Evolutionary conservation across 805 yeast genomes (phyloP).

Genomic region (Ogataea paradorogensis): DNA sequence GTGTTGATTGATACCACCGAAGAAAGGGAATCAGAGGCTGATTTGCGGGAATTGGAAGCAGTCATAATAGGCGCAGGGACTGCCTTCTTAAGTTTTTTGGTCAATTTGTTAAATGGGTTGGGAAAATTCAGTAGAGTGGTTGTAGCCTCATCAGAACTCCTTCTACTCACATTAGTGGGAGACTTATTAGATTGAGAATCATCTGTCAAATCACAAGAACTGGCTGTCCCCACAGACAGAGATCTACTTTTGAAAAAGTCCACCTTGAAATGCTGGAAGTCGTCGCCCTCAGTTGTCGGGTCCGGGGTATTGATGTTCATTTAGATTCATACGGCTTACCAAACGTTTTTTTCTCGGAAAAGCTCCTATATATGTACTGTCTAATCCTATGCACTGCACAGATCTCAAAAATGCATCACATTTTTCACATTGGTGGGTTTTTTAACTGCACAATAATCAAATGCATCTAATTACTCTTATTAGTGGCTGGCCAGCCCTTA

Average conservation of each 20-base stretch:
- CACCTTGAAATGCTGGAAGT: slow-evolving; percentile 20
- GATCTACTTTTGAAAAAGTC: slow-evolving; percentile 20
- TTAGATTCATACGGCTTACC: slow-evolving; percentile 1
- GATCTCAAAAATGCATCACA: slow-evolving; percentile 3
- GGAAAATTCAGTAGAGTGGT: slow-evolving; percentile 4
- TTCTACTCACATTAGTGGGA: slow-evolving; percentile 9
- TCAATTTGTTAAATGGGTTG: slow-evolving; percentile 15
- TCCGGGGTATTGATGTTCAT: slow-evolving; percentile 14
- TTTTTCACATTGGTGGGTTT: background rate
- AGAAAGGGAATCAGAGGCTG: slow-evolving; percentile 9
- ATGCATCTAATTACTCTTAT: background rate
- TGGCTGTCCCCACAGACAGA: slow-evolving; percentile 12
- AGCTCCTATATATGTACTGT: slow-evolving; percentile 4
- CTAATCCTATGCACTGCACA: background rate
- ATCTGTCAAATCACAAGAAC: slow-evolving; percentile 2
- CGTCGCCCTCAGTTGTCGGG: slow-evolving; percentile 1
- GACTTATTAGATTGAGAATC: slow-evolving; percentile 10
- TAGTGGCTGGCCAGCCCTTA: slow-evolving; percentile 7
- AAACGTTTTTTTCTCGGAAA: background rate
- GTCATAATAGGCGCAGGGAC: slow-evolving; percentile 13
- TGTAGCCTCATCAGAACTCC: slow-evolving; percentile 9
- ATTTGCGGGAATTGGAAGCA: background rate
- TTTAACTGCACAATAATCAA: background rate
- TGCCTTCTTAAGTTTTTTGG: slow-evolving; percentile 14
- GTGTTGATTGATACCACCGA: slow-evolving; percentile 8